Evolutionary conservation across 306 rosid genomes (phyloP).

Genomic region (Pterocarpus santalinus): DNA sequence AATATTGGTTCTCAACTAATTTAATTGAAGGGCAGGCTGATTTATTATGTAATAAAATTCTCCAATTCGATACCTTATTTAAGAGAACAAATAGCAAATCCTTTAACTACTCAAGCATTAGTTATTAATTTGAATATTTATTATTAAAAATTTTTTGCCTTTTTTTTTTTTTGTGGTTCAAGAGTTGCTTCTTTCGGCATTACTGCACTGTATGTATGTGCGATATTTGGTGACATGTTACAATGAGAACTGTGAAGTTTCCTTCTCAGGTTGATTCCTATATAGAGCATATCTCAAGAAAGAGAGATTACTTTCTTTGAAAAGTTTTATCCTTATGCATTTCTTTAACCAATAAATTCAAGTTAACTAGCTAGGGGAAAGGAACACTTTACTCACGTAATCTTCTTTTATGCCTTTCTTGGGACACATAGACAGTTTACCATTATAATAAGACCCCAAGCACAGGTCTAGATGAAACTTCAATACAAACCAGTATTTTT

Average conservation of each 20-base stretch:
- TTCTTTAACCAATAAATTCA: slow-evolving; percentile 13
- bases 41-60: too few relatives aligned
- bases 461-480: neutral
- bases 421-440: neutral
- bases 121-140: too few relatives aligned
- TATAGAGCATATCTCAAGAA: neutral
- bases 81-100: too few relatives aligned
- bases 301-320: slow-evolving; percentile 30
- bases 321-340: neutral
- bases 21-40: too few relatives aligned
- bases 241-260: neutral
- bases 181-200: too few relatives aligned
- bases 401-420: slow-evolving; percentile 36
- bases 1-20: too few relatives aligned
- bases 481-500: neutral
- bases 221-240: neutral
- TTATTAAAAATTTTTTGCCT: too few relatives aligned
- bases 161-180: too few relatives aligned
- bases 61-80: too few relatives aligned
- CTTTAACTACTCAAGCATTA: too few relatives aligned
- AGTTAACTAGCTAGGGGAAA: neutral
- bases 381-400: slow-evolving; percentile 13
- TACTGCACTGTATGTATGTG: too few relatives aligned
- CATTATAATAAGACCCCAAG: neutral
- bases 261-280: neutral